Conservation (phyloP, 2,329 filamentous ascomycete species). For the Xylariaceae sp. region DNA sequence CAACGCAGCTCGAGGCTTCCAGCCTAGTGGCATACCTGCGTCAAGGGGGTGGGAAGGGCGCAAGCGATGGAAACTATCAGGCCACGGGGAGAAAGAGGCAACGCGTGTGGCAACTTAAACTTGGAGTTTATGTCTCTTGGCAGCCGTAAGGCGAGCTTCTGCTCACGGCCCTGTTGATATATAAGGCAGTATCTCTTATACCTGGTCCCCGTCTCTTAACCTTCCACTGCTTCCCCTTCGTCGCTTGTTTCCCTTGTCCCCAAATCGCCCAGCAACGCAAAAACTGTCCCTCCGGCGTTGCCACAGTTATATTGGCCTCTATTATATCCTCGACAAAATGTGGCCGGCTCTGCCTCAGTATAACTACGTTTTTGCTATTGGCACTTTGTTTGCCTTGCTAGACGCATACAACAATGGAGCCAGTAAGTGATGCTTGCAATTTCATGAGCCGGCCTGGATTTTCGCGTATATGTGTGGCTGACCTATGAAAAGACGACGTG, state of each 20-base stretch:
- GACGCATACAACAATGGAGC: slow-evolving; percentile 77
- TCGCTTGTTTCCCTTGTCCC: slow-evolving; percentile 8
- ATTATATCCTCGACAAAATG: slow-evolving; percentile 14
- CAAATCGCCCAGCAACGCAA: slow-evolving; percentile 8
- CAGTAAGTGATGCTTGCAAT: slow-evolving; percentile 49
- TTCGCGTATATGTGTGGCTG: slow-evolving; percentile 11
- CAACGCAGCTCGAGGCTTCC: not conserved
- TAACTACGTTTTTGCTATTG: slow-evolving; percentile 69
- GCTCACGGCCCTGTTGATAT: not conserved
- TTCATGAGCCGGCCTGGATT: not conserved
- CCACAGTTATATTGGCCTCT: not conserved
- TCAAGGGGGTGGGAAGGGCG: not conserved
- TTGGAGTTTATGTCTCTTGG: not conserved
- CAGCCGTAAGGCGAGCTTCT: not conserved
- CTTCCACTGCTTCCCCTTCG: not conserved
- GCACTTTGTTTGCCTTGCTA: slow-evolving; percentile 70
- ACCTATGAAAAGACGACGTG: slow-evolving; percentile 61
- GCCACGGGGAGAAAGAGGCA: no score
- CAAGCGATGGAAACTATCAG: no score
- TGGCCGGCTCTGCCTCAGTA: slow-evolving; percentile 51
- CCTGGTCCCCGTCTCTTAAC: not conserved
- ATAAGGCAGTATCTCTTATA: not conserved
- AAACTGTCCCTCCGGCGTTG: slow-evolving; percentile 2
- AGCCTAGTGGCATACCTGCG: not conserved
- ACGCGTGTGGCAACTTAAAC: no score